Percentiles rank a stretch among this genome's conserved stretches.
These are phyloP conservation scores for Prunus salicina DNA, from an alignment of 306 rosid genomes.

Conservation along the genomic window DNA sequence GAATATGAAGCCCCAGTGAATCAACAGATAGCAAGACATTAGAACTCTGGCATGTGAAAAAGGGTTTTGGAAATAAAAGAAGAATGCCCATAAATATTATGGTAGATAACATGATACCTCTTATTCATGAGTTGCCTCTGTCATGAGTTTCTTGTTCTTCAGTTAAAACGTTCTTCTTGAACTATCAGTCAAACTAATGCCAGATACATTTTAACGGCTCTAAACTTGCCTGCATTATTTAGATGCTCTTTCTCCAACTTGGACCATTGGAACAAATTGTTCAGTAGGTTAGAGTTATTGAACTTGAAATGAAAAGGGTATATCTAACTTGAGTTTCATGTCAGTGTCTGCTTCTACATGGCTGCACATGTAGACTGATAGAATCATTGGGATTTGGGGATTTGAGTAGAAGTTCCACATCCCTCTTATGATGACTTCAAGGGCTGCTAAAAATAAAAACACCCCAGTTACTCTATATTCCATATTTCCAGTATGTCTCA, in stretches of 20 bases:
- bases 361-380: neutral
- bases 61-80: too few species aligned
- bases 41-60: too few species aligned
- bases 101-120: too few species aligned
- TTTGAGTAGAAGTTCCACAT: slow-evolving; percentile 67
- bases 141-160: too few species aligned
- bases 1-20: too few species aligned
- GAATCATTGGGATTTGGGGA: neutral
- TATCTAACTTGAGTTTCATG: neutral
- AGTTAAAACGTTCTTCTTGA: too few species aligned
- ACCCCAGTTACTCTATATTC: slow-evolving; percentile 79
- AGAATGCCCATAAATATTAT: too few species aligned
- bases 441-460: slow-evolving; percentile 69
- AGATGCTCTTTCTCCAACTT: slow-evolving; percentile 99
- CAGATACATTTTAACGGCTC: slow-evolving; percentile 66
- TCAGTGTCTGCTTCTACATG: too few species aligned
- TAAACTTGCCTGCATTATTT: slow-evolving; percentile 95
- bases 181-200: too few species aligned
- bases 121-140: too few species aligned
- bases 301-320: neutral
- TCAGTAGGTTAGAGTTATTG: neutral
- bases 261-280: slow-evolving; percentile 25
- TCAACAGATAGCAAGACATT: too few species aligned
- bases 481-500: neutral
- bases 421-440: slow-evolving; percentile 90